Conservation (phyloP, 257 asterid species). For the Plantago elongata region DNA sequence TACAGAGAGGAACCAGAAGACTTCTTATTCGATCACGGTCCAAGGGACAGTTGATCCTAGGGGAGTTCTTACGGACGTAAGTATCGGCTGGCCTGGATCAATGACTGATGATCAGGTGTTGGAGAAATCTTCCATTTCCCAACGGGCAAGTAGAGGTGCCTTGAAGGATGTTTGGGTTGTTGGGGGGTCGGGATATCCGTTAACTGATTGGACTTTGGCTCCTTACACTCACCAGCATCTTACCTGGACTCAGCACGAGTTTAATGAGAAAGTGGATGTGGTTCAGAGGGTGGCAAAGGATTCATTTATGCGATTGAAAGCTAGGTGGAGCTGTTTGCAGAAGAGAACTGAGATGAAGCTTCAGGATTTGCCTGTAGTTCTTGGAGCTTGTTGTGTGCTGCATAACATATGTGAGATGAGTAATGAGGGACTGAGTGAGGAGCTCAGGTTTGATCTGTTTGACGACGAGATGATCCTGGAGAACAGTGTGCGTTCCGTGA, state of each 20-base stretch:
- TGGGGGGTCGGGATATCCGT: slow-evolving; percentile 30
- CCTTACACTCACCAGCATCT: slow-evolving; percentile 38
- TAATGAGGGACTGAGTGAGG: slow-evolving; percentile 35
- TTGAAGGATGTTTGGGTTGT: slow-evolving; percentile 28
- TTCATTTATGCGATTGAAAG: slow-evolving; percentile 40
- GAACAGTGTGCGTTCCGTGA: slow-evolving; percentile 35
- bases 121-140: slow-evolving; percentile 35
- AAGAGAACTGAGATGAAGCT: slow-evolving; percentile 50
- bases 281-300: slow-evolving; percentile 37
- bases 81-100: slow-evolving; percentile 45
- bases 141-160: slow-evolving; percentile 30
- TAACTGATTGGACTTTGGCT: slow-evolving; percentile 41
- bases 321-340: slow-evolving; percentile 42
- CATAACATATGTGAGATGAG: slow-evolving; percentile 29
- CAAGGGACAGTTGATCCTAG: slow-evolving; percentile 45
- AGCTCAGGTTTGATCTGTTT: slow-evolving; percentile 48
- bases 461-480: slow-evolving; percentile 59
- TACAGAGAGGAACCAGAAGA: slow-evolving; percentile 23
- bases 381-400: slow-evolving; percentile 48
- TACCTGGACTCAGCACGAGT: slow-evolving; percentile 45
- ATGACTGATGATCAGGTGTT: slow-evolving; percentile 39
- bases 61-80: slow-evolving; percentile 36
- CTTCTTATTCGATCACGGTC: slow-evolving; percentile 37
- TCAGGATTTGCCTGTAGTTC: slow-evolving; percentile 46
- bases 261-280: slow-evolving; percentile 35